These are phyloP conservation scores for Dryas octopetala DNA, from an alignment of 306 rosid genomes.

Conservation along the genomic window DNA sequence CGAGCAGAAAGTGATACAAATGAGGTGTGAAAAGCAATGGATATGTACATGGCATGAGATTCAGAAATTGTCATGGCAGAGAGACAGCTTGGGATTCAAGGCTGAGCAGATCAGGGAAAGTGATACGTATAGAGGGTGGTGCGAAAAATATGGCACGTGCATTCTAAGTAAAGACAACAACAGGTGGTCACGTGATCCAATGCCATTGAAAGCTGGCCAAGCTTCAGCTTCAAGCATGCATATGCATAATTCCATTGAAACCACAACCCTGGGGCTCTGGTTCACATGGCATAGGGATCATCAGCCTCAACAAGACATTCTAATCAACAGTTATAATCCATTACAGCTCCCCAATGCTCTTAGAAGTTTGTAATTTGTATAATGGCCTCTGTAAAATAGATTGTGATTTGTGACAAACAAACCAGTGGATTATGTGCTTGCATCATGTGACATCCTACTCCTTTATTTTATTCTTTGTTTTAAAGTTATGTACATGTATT, in stretches of 20 bases:
- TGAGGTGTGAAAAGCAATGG: slow-evolving; percentile 4
- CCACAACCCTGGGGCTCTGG: neutral
- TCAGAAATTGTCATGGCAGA: neutral
- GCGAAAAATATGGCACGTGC: slow-evolving; percentile 42
- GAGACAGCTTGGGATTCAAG: slow-evolving; percentile 45
- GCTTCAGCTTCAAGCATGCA: slow-evolving; percentile 29
- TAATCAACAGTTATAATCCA: neutral
- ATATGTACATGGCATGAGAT: slow-evolving; percentile 10
- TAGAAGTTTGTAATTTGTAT: neutral
- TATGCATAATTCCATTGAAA: neutral
- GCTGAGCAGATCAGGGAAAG: slow-evolving; percentile 11
- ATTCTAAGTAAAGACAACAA: slow-evolving; percentile 46
- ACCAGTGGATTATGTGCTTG: neutral
- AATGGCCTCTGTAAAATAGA: neutral
- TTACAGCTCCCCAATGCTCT: neutral
- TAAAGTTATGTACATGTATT: neutral
- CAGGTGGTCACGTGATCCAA: slow-evolving; percentile 51
- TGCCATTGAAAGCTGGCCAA: slow-evolving; percentile 15
- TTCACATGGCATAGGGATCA: slow-evolving; percentile 28
- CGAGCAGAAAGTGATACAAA: slow-evolving; percentile 6
- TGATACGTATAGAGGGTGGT: neutral
- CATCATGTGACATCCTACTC: neutral
- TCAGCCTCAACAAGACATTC: slow-evolving; percentile 29
- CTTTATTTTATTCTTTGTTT: neutral
- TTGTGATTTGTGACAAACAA: slow-evolving; percentile 4